A percentile compares a stretch with the other conserved stretches of the same genome.
Conservation (phyloP, 2,329 filamentous ascomycete species). For the Trichoderma simmonsii region DNA sequence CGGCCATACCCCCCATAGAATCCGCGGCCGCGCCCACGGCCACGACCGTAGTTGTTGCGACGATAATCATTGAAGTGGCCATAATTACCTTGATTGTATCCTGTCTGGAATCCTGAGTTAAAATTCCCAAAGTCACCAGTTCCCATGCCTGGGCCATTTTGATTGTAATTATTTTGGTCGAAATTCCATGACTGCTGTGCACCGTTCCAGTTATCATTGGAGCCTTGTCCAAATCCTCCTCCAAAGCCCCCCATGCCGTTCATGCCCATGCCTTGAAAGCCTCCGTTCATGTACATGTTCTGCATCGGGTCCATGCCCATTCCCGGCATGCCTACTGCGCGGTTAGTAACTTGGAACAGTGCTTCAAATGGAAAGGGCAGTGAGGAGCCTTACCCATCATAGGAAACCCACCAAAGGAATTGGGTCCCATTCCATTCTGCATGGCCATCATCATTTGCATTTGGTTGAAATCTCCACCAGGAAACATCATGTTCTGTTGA, state of each 20-base stretch:
- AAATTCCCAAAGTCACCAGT: constrained; percentile 76
- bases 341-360: constrained; percentile 28
- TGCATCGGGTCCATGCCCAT: constrained; percentile 84
- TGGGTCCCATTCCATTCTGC: constrained; percentile 63
- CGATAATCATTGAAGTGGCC: constrained; percentile 78
- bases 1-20: constrained; percentile 55
- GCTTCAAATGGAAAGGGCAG: not conserved
- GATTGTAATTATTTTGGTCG: constrained; percentile 85
- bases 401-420: constrained; percentile 57
- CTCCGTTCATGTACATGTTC: constrained; percentile 75
- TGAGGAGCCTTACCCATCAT: constrained; percentile 76
- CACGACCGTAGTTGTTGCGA: constrained; percentile 62
- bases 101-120: constrained; percentile 75
- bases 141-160: constrained; percentile 79
- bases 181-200: constrained; percentile 81
- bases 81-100: constrained; percentile 81
- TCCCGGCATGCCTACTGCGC: constrained; percentile 64
- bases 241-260: constrained; percentile 74
- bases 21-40: constrained; percentile 64
- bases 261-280: constrained; percentile 75
- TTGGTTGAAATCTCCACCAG: constrained; percentile 66
- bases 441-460: constrained; percentile 80
- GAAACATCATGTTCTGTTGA: constrained; percentile 57
- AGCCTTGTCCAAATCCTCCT: constrained; percentile 58
- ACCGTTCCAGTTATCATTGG: constrained; percentile 77